Evolutionary conservation across 768 basidiomycete species (phyloP).

Genomic region (Rhizopogon salebrosus): DNA sequence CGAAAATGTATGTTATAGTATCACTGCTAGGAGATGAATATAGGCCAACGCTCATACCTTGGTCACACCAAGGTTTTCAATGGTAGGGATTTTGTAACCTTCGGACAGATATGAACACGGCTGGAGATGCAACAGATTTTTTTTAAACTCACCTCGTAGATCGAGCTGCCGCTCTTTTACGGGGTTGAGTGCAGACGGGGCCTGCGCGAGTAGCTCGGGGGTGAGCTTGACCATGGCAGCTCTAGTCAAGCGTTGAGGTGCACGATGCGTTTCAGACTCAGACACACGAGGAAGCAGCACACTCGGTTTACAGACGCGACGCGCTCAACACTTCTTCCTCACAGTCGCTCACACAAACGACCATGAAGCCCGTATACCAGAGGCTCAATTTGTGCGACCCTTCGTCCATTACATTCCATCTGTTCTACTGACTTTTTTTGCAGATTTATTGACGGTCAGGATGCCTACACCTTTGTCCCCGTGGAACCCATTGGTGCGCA

Average conservation of each 20-base stretch:
- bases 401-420: neutral
- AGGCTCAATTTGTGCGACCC: conserved; percentile 60
- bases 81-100: conserved; percentile 93
- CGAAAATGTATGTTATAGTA: conserved; percentile 12
- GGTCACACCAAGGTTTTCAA: conserved; percentile 95
- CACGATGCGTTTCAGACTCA: conserved; percentile 29
- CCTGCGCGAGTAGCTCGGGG: conserved; percentile 85
- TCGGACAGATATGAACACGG: conserved; percentile 18
- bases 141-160: conserved; percentile 64
- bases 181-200: conserved; percentile 72
- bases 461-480: conserved; percentile 77
- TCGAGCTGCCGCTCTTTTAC: conserved; percentile 89
- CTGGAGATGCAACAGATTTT: conserved; percentile 4
- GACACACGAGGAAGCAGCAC: conserved; percentile 17
- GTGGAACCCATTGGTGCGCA: conserved; percentile 54
- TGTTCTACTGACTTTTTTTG: conserved; percentile 9
- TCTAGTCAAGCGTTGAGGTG: conserved; percentile 8
- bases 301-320: conserved; percentile 8
- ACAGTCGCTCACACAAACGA: conserved; percentile 19
- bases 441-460: conserved; percentile 67
- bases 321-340: conserved; percentile 10
- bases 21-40: conserved; percentile 5
- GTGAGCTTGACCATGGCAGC: conserved; percentile 79
- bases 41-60: conserved; percentile 44
- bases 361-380: conserved; percentile 69